Evolutionary conservation across 2,329 filamentous ascomycete species (phyloP).

Genomic region (Fusarium concolor): DNA sequence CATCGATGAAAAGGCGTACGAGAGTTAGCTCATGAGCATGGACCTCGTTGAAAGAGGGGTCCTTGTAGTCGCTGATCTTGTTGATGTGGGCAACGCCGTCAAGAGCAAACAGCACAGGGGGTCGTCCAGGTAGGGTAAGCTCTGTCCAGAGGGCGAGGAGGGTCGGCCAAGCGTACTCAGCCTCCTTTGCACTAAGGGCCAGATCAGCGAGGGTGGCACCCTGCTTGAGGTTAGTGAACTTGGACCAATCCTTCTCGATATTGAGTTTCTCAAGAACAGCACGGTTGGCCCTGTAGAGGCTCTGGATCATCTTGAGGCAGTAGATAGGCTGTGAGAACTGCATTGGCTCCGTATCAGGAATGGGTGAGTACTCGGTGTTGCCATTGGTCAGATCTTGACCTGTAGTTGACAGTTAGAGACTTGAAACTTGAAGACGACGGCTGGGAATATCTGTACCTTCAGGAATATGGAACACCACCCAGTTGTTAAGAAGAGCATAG

Average conservation of each 20-base stretch:
- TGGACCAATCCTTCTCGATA: constrained; percentile 59
- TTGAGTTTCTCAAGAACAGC: constrained; percentile 67
- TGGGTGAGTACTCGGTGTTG: constrained; percentile 81
- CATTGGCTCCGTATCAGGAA: constrained; percentile 67
- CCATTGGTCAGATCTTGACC: constrained; percentile 85
- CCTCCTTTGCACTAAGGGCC: constrained; percentile 76
- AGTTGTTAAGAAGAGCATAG: constrained; percentile 83
- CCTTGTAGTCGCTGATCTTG: constrained; percentile 80
- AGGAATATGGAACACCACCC: constrained; percentile 89
- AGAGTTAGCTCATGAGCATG: constrained; percentile 88
- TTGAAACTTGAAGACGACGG: neutral
- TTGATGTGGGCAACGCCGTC: constrained; percentile 88
- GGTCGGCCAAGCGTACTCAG: constrained; percentile 81
- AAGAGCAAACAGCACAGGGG: constrained; percentile 76
- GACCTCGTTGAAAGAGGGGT: constrained; percentile 75
- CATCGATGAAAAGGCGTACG: constrained; percentile 78
- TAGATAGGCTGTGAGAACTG: constrained; percentile 85
- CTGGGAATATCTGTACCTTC: constrained; percentile 70
- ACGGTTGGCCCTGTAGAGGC: constrained; percentile 78
- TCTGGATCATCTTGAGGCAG: constrained; percentile 77
- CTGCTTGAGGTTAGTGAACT: constrained; percentile 60
- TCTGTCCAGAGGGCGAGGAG: constrained; percentile 87
- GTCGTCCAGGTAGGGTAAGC: constrained; percentile 66
- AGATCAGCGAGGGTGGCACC: constrained; percentile 75
- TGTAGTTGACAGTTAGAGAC: constrained; percentile 26